Evolutionary conservation across 2,329 filamentous ascomycete species (phyloP).

Genomic region (Byssoonygena ceratinophila): DNA sequence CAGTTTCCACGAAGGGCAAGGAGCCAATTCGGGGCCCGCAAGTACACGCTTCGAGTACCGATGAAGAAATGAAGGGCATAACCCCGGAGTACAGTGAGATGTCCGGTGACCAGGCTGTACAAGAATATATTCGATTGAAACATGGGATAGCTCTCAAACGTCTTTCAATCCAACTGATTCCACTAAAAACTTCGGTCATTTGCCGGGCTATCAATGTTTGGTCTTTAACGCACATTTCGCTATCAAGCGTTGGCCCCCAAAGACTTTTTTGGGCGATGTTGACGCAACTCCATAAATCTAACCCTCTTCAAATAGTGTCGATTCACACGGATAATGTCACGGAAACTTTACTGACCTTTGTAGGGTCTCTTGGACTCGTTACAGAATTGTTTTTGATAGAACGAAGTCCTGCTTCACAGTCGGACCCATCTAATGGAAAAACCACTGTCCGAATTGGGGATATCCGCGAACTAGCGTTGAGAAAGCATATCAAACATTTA

Average conservation of each 20-base stretch:
- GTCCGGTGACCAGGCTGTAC: constrained; percentile 7
- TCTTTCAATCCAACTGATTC: constrained; percentile 49
- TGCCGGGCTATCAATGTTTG: constrained; percentile 47
- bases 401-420: constrained; percentile 41
- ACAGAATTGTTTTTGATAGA: constrained; percentile 53
- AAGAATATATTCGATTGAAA: constrained; percentile 48
- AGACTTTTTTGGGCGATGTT: constrained; percentile 50
- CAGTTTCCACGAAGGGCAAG: background rate
- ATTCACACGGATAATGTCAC: constrained; percentile 57
- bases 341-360: constrained; percentile 33
- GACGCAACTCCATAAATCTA: constrained; percentile 43
- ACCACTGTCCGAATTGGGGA: constrained; percentile 46
- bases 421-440: constrained; percentile 45
- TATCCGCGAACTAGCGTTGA: constrained; percentile 48
- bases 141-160: constrained; percentile 48
- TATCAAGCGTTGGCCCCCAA: constrained; percentile 55
- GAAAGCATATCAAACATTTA: constrained; percentile 47
- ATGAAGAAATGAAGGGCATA: background rate
- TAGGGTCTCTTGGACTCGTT: constrained; percentile 45
- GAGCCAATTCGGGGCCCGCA: background rate
- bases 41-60: background rate
- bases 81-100: background rate
- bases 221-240: constrained; percentile 47
- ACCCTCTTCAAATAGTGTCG: constrained; percentile 45
- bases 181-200: constrained; percentile 49